Base-by-base conservation (phyloP, 106 monocot species). In the Acanthochlamys bracteata region DNA sequence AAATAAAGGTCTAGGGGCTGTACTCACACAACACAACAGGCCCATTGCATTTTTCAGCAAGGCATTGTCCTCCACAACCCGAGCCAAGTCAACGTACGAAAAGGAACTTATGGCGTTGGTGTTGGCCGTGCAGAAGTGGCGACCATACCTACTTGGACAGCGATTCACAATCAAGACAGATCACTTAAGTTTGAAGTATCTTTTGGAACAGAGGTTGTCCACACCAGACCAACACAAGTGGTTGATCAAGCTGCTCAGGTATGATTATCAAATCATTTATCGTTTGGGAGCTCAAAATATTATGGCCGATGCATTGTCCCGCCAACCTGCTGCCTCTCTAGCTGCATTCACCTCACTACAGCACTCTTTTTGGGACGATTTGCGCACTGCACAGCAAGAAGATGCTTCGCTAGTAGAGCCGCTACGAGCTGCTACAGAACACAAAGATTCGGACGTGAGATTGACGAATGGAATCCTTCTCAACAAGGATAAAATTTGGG, bases 81-180 rank as follows among this genome's bases (percentile, higher is more conserved):
- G 39, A 23, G 24, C 26, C 9, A 24, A 41, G 7, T 59, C 66
- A 7, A 67, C 66, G 7, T 66, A 67, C 45, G 60, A 52, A 26
- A 66, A 74, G 41, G 60, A 75, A 63, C 49, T 68, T 51, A 14
- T 54, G 19, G 74, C 21, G 0, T 51, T 74, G 26, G 24, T 41
- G 11, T 14, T 41, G 24, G 14, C 61, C 0, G 14, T 68, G 7
- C 41, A 39, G 7, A 63, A 27, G 12, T 63, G 53, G 33, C 24
- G 26, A 23, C 47, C 15, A 26, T 68, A 63, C 47, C 21, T 75
- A 15, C 20, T 27, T 10, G 25, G 27, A 7, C 16, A 19, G 7
- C 16, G 11, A 27, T 69, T 75, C 23, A 46, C 16, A 17, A 21
- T 63, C 8, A 1, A 16, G 0, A 69, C 51, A 10, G 55, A 70